Evolutionary conservation across 177 flowering plant genomes (phyloP).

Genomic region (Telopea speciosissima): DNA sequence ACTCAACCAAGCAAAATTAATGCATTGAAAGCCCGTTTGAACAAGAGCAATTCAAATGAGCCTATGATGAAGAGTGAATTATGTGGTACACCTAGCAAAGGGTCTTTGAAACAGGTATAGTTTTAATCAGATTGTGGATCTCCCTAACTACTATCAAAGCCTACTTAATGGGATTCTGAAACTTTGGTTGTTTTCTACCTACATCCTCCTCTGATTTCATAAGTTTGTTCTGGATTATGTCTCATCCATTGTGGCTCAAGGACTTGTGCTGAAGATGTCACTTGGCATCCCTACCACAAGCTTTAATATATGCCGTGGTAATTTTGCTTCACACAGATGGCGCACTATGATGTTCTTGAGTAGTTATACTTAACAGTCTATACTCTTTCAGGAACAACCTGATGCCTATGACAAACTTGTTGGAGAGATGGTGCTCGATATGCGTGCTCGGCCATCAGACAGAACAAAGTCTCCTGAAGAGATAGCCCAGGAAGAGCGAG

Average conservation of each 20-base stretch:
- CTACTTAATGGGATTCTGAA: not conserved
- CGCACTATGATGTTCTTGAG: not conserved
- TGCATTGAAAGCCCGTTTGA: conserved; percentile 54
- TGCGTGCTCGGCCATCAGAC: conserved; percentile 84
- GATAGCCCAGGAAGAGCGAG: conserved; percentile 87
- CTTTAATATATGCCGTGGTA: too few species aligned
- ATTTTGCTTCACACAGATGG: not conserved
- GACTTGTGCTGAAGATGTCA: not conserved
- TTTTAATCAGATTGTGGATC: not conserved
- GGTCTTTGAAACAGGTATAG: conserved; percentile 19
- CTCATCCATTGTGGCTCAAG: not conserved
- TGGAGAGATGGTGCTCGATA: conserved; percentile 60
- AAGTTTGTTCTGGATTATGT: not conserved
- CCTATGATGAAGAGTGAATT: conserved; percentile 29
- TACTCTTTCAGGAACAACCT: conserved; percentile 53
- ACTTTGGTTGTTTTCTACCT: not conserved
- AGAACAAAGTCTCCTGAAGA: conserved; percentile 88
- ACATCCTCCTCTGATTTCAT: not conserved
- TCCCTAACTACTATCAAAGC: not conserved
- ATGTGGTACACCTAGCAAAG: conserved; percentile 15
- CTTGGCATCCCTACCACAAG: not conserved
- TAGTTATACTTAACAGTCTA: not conserved
- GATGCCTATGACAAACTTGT: conserved; percentile 71
- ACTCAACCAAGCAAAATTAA: conserved; percentile 56
- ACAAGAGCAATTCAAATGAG: conserved; percentile 35